Evolutionary conservation across 2,329 filamentous ascomycete genomes (phyloP).

Genomic region (Huntiella bhutanensis): DNA sequence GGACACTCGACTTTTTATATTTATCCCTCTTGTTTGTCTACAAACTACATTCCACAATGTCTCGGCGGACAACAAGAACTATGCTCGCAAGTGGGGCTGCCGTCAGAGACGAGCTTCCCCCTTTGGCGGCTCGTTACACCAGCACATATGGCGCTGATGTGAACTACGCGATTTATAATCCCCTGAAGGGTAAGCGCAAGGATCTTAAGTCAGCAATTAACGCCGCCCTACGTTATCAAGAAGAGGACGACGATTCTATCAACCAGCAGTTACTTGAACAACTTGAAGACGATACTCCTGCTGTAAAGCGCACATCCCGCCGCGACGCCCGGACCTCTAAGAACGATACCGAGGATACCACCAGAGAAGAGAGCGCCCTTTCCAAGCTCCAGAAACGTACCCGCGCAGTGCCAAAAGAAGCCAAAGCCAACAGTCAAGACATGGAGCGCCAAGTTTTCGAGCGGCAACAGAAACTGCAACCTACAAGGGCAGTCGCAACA

Average conservation of each 20-base stretch:
- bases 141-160: conserved; percentile 15
- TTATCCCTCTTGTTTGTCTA: neutral
- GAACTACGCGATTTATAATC: conserved; percentile 13
- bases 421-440: neutral
- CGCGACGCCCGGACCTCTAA: neutral
- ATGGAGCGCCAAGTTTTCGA: conserved; percentile 1
- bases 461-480: neutral
- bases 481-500: too few species aligned
- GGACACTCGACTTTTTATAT: neutral
- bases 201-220: conserved; percentile 13
- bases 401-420: conserved; percentile 5
- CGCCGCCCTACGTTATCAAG: conserved; percentile 12
- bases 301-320: conserved; percentile 2
- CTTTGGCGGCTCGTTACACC: conserved; percentile 13
- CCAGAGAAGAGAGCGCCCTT: neutral
- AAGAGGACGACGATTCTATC: conserved; percentile 6
- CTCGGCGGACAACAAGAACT: conserved; percentile 3
- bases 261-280: conserved; percentile 11
- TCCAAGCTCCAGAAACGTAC: neutral
- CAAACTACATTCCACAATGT: conserved; percentile 1
- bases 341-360: neutral
- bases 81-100: conserved; percentile 12
- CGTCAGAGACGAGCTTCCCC: conserved; percentile 13
- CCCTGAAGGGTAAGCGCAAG: conserved; percentile 13
- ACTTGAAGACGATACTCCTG: conserved; percentile 10